Evolutionary conservation across 2,329 filamentous ascomycete genomes (phyloP).

Genomic region (Tolypocladium inflatum): DNA sequence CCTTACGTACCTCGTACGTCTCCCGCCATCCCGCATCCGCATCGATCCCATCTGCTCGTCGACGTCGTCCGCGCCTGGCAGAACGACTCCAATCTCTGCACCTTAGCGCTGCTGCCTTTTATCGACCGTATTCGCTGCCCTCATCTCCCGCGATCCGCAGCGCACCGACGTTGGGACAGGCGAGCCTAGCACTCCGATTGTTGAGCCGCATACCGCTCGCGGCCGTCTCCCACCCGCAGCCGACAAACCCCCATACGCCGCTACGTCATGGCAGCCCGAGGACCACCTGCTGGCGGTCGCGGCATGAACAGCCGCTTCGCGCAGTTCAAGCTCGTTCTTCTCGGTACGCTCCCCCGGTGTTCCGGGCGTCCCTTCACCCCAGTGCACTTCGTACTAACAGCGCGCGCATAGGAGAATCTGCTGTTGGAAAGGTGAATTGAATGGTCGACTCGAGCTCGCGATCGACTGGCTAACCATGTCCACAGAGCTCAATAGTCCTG

Average conservation of each 20-base stretch:
- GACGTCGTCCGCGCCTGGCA: conserved; percentile 6
- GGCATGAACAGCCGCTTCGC: conserved; percentile 78
- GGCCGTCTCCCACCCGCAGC: not conserved
- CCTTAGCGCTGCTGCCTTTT: not conserved
- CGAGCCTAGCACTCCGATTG: not conserved
- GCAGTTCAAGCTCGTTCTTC: conserved; percentile 96
- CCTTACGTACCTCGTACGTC: conserved; percentile 4
- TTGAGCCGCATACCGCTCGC: not conserved
- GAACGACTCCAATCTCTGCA: not conserved
- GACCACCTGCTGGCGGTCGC: conserved; percentile 53
- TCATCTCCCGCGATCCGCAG: not conserved
- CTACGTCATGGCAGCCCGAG: conserved; percentile 81
- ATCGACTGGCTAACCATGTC: not conserved
- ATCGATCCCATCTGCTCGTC: conserved; percentile 3
- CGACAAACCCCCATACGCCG: not conserved
- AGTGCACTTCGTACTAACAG: not conserved
- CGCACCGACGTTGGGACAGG: not conserved
- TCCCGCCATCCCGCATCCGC: not conserved
- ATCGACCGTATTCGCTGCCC: not conserved
- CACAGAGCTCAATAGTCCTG: conserved; percentile 88
- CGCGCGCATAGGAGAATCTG: conserved; percentile 70
- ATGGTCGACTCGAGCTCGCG: not conserved
- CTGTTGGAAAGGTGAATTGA: conserved; percentile 80
- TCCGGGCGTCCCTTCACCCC: not conserved
- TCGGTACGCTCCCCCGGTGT: conserved; percentile 54